Evolutionary conservation across 1,284 basidiomycete species (phyloP), one percentile per base, ranked within the genome.

Genomic region (Malassezia psittaci): DNA sequence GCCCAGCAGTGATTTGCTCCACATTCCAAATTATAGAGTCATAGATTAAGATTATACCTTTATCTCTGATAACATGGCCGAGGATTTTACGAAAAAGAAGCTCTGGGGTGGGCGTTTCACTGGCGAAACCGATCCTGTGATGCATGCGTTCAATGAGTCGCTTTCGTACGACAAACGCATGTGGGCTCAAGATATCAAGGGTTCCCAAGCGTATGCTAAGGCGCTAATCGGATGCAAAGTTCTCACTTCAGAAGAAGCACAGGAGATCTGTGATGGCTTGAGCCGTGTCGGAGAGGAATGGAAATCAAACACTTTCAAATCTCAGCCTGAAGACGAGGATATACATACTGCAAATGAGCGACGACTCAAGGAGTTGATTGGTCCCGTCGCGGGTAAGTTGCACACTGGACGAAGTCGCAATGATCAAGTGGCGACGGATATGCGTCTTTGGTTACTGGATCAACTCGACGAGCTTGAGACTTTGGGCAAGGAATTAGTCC

Each of bases 301-400:
- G 93, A 81, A 62, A 50, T 51, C 55, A 2, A 66, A 65, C 48
- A 64, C 62, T 12, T 75, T 75, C 59, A 33, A 63, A 24, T 64
- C 63, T 37, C 62, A 63, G 10, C 78, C 83, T 13, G 90, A 93
- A 66, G 93, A 98, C 72, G 93, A 98, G 72, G 93, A 98, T 72
- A 96, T 98, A 59, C 93, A 98, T 76, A 98, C 93, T n/a, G 94
- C 94, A 55, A 98, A 98, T 72, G 93, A 98, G 77, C 85, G 94
- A 51, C 82, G 93, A 33, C 77, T 98, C 65, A 88, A 85, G 63
- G 93, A 98, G 78, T 78, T 96, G 57, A 89, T 98, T 57, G 93
- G 93, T 0, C 57, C 69, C 46, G 74, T 74, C 12, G 76, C 75
- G 9, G 75, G 75, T 40, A 72, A 70, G 63, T 65, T 73, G 12